Base-by-base conservation (phyloP, 75 land plant genomes). In the Cupressus sempervirens region DNA sequence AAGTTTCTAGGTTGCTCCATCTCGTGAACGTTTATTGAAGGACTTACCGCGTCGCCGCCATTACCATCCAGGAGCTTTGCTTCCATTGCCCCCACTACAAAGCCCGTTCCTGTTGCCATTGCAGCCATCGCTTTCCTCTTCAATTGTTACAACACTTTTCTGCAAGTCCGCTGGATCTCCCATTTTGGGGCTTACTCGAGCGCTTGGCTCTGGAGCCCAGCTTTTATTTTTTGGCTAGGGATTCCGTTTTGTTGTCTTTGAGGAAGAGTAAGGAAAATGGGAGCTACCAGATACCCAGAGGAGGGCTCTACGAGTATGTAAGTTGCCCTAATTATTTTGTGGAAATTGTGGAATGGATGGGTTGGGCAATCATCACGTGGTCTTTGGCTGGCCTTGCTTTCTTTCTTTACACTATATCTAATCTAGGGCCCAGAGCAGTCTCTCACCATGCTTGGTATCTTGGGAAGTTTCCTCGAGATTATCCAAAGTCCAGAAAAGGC, bases 311-410 rank as follows among this genome's bases (percentile, higher is more conserved):
- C 75, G 94, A 94, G 85, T 62, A 84, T 67, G 93, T 97, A 80
- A 88, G 93, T 26, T 94, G 99, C 74, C 94, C 99, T 2, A 97
- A 97, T 76, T 97, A 97, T 83, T 86, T 94, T 48, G 93, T 96
- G 62, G 99, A 97, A 90, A 82, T 92, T 73, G 73, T 93, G 83
- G 99, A 97, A 92, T 97, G 99, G 99, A 56, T 95, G 50, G 98
- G 99, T 1, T 97, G 94, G 94, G 91, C 91, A 41, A 35, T 92
- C 73, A 84, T 95, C 90, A 90, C 94, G 0, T 86, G 92, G 90
- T 94, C 96, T 0, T 88, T 86, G 86, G 91, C 93, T 0, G 98
- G 94, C 26, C 75, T 97, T 0, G 91, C 85, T 40, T 95, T 97
- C 74, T 94, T 92, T 79, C 56, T 95, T 1, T 93, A 88, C 74